These are phyloP conservation scores for Whalleya microplaca DNA, from an alignment of 2,329 filamentous ascomycete genomes.

Conservation along the genomic window DNA sequence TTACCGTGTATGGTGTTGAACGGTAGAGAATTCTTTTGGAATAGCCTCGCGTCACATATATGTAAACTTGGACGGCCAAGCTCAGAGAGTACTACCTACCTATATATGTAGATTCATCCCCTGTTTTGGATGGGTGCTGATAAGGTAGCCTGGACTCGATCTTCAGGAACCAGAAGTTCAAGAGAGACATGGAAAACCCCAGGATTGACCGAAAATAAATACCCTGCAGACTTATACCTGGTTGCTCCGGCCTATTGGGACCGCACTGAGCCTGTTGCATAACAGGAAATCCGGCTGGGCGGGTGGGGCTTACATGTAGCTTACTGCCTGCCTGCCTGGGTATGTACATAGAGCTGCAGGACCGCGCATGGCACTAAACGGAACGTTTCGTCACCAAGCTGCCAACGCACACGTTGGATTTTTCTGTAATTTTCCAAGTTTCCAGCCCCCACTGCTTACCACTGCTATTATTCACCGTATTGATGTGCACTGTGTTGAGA, in stretches of 20 bases:
- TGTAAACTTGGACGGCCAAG: no score
- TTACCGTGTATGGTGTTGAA: no score
- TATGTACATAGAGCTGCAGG: slow-evolving; percentile 4
- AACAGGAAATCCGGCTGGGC: neutral
- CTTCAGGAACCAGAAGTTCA: slow-evolving; percentile 18
- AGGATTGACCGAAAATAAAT: slow-evolving; percentile 5
- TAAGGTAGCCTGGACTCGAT: slow-evolving; percentile 6
- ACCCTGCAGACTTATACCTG: slow-evolving; percentile 7
- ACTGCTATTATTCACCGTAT: neutral
- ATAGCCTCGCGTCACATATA: no score
- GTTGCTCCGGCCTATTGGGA: slow-evolving; percentile 16
- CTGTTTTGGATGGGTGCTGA: neutral
- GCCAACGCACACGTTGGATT: slow-evolving; percentile 26
- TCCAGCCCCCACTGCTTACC: slow-evolving; percentile 13
- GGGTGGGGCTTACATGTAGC: slow-evolving; percentile 3
- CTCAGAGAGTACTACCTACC: no score
- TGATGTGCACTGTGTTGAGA: slow-evolving; percentile 2
- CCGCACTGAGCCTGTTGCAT: slow-evolving; percentile 16
- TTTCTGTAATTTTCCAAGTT: slow-evolving; percentile 8
- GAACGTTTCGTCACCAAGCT: slow-evolving; percentile 31
- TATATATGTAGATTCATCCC: no score
- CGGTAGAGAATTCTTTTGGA: no score
- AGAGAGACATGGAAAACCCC: slow-evolving; percentile 15
- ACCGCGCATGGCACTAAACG: slow-evolving; percentile 25
- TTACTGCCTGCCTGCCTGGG: no score